These are phyloP conservation scores for Pyrus betulifolia DNA, from an alignment of 306 rosid genomes.

Conservation along the genomic window DNA sequence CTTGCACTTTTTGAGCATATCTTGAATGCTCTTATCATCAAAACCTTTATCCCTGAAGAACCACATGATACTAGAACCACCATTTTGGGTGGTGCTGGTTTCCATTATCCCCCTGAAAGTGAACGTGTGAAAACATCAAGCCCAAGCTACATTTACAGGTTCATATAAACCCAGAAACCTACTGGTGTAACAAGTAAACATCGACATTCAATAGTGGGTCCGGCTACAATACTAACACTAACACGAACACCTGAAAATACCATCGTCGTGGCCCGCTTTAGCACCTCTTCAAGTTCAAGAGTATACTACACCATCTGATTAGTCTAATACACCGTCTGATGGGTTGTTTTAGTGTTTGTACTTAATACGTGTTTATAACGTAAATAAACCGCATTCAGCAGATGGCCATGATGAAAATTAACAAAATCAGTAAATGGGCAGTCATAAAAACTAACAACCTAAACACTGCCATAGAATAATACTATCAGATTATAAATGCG, in stretches of 20 bases:
- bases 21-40: constrained; percentile 65
- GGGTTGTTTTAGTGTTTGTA: too few species aligned
- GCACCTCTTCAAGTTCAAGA: too few species aligned
- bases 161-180: background rate
- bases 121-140: constrained; percentile 9
- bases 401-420: background rate
- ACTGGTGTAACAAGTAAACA: background rate
- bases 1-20: constrained; percentile 62
- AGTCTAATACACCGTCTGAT: too few species aligned
- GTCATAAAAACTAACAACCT: background rate
- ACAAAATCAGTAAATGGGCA: background rate
- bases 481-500: too few species aligned
- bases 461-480: background rate
- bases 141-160: background rate
- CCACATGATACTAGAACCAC: constrained; percentile 59
- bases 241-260: too few species aligned
- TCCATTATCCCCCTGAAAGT: constrained; percentile 33
- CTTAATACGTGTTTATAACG: too few species aligned
- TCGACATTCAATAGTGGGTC: background rate
- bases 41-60: constrained; percentile 87
- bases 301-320: too few species aligned
- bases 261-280: too few species aligned
- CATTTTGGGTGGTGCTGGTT: constrained; percentile 41
- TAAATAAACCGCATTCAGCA: background rate
- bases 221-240: too few species aligned